Percentiles rank a stretch among this genome's conserved stretches.
Evolutionary conservation across 2,329 filamentous ascomycete genomes (phyloP).

Genomic region (Knoxdaviesia capensis): DNA sequence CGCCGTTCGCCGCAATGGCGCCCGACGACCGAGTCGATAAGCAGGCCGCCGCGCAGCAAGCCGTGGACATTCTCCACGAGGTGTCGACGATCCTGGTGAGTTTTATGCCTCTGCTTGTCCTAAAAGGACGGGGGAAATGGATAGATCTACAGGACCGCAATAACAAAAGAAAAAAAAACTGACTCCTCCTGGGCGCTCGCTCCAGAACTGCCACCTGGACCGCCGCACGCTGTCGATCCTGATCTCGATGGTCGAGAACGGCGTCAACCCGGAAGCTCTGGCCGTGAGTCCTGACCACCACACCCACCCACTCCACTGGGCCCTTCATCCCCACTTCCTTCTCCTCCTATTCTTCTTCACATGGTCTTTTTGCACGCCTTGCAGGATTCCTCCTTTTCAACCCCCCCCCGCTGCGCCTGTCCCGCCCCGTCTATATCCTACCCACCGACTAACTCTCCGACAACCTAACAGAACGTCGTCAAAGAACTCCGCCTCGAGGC

Average conservation of each 20-base stretch:
- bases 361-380: too few species aligned
- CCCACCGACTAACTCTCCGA: too few species aligned
- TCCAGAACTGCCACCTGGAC: constrained; percentile 81
- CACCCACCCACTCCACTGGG: background rate
- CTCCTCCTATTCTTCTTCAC: background rate
- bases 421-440: background rate
- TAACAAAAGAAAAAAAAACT: background rate
- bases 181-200: background rate
- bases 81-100: constrained; percentile 76
- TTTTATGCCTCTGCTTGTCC: constrained; percentile 4
- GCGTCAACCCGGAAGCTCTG: constrained; percentile 85
- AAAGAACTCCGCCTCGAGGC: constrained; percentile 38
- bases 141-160: too few species aligned
- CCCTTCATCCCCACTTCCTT: background rate
- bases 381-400: too few species aligned
- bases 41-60: constrained; percentile 59
- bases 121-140: too few species aligned
- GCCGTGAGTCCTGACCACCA: constrained; percentile 39
- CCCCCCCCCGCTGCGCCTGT: too few species aligned
- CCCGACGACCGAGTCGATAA: constrained; percentile 36
- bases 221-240: constrained; percentile 82
- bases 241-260: constrained; percentile 92
- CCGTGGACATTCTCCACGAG: constrained; percentile 66
- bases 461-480: constrained; percentile 27
- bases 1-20: constrained; percentile 4